These are phyloP conservation scores for Ampelocalamus luodianensis DNA, from an alignment of 176 grass and related monocot genomes.

Conservation along the genomic window DNA sequence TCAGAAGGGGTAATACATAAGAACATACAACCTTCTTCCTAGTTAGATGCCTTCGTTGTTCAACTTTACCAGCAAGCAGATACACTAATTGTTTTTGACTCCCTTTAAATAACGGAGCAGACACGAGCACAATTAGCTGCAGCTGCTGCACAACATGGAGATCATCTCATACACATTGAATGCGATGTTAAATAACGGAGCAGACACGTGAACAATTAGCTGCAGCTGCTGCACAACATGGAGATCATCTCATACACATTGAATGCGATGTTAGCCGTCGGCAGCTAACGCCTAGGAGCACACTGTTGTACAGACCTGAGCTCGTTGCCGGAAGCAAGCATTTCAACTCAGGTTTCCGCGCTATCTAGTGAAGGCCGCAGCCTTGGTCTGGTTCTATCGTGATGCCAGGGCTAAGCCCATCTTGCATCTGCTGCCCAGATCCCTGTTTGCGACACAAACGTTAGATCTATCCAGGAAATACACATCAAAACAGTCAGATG, in stretches of 20 bases:
- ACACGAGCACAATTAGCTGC: background rate
- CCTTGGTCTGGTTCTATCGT: slow-evolving; percentile 56
- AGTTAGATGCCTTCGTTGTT: slow-evolving; percentile 35
- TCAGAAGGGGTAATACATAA: background rate
- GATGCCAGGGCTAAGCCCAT: slow-evolving; percentile 55
- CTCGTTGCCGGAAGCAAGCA: slow-evolving; percentile 34
- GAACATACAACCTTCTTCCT: slow-evolving; percentile 37
- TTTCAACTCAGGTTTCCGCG: slow-evolving; percentile 17
- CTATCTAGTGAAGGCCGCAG: slow-evolving; percentile 48
- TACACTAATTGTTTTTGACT: slow-evolving; percentile 38
- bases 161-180: no score
- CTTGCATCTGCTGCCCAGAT: slow-evolving; percentile 59
- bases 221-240: slow-evolving; percentile 43
- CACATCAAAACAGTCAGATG: background rate
- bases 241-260: slow-evolving; percentile 34
- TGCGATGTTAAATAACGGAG: slow-evolving; percentile 24
- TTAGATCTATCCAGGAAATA: background rate
- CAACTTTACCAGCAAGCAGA: background rate
- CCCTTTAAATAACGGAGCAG: slow-evolving; percentile 13
- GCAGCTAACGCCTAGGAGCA: slow-evolving; percentile 26
- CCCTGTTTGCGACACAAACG: slow-evolving; percentile 39
- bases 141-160: no score
- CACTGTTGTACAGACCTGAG: slow-evolving; percentile 52
- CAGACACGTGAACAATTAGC: slow-evolving; percentile 37
- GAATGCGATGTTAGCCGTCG: slow-evolving; percentile 23